phyloP scores from a whole-genome alignment of 257 asterid species.

The Solanum habrochaites region DNA sequence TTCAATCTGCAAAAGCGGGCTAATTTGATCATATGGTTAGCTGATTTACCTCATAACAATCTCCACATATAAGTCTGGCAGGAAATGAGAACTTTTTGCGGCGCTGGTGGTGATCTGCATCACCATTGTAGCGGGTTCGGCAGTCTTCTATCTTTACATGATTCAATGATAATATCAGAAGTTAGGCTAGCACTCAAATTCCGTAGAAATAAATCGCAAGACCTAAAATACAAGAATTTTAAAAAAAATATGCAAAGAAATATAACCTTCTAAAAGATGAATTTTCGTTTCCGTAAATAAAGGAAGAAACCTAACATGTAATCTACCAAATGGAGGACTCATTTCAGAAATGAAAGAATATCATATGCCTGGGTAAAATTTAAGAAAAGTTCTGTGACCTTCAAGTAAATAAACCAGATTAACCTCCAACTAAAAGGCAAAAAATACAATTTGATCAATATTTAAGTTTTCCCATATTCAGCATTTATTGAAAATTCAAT shows the following conservation, averaged over 20 bases:
- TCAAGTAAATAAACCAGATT: not conserved
- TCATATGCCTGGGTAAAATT: not conserved
- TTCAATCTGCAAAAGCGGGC: not conserved
- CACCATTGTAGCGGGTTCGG: slow-evolving; percentile 93
- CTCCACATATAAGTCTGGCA: slow-evolving; percentile 92
- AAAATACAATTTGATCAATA: not conserved
- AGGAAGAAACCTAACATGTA: not conserved
- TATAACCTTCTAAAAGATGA: not conserved
- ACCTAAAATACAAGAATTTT: not conserved
- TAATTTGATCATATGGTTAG: not conserved
- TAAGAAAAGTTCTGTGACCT: not conserved
- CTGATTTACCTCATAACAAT: slow-evolving; percentile 74
- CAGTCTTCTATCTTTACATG: slow-evolving; percentile 81
- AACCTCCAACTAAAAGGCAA: not conserved
- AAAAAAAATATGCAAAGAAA: not conserved
- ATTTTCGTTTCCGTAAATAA: not conserved
- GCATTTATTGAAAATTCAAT: not conserved
- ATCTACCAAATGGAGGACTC: not conserved
- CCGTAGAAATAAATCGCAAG: not conserved
- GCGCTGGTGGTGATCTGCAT: slow-evolving; percentile 91
- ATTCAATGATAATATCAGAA: not conserved
- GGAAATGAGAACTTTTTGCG: slow-evolving; percentile 92
- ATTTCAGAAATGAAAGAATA: not conserved
- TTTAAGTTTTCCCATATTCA: not conserved
- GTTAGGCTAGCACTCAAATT: not conserved